phyloP scores from a whole-genome alignment of 2,329 filamentous ascomycete species.

The Sclerotinia glacialis region DNA sequence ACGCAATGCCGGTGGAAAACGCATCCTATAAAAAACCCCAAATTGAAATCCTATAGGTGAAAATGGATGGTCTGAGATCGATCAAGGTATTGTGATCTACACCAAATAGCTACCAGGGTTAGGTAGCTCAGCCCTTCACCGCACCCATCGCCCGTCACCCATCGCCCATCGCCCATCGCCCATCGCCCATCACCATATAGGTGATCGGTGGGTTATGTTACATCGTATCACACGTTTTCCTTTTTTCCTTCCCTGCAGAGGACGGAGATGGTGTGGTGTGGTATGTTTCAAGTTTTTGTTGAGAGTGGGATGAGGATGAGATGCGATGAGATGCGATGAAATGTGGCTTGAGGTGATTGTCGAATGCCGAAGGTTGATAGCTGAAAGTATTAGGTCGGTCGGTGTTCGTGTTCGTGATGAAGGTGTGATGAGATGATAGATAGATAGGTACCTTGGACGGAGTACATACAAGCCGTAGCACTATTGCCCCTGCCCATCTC shows the following conservation, averaged over 20 bases:
- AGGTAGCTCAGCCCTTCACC: slow-evolving; percentile 7
- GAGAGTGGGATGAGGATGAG: background rate
- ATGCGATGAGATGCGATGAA: background rate
- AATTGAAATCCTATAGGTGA: background rate
- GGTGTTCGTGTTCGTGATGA: too few relatives aligned
- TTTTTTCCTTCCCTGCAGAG: too few relatives aligned
- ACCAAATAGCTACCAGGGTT: background rate
- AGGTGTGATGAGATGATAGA: too few relatives aligned
- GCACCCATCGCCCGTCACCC: background rate
- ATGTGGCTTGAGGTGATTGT: background rate
- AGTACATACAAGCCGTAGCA: too few relatives aligned
- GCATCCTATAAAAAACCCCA: slow-evolving; percentile 2
- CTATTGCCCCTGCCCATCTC: background rate
- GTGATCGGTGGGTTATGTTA: too few relatives aligned
- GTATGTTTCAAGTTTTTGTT: too few relatives aligned
- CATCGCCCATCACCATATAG: too few relatives aligned
- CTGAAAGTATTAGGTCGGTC: too few relatives aligned
- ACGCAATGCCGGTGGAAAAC: background rate
- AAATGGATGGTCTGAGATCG: background rate
- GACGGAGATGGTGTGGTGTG: too few relatives aligned
- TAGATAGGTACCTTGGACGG: background rate
- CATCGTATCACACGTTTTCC: too few relatives aligned
- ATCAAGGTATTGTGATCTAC: background rate
- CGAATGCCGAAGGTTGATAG: too few relatives aligned
- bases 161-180: too few relatives aligned